Percentiles rank a stretch among this genome's conserved stretches.
Conservation (phyloP, 768 basidiomycete species). For the Lentinula sp. region DNA sequence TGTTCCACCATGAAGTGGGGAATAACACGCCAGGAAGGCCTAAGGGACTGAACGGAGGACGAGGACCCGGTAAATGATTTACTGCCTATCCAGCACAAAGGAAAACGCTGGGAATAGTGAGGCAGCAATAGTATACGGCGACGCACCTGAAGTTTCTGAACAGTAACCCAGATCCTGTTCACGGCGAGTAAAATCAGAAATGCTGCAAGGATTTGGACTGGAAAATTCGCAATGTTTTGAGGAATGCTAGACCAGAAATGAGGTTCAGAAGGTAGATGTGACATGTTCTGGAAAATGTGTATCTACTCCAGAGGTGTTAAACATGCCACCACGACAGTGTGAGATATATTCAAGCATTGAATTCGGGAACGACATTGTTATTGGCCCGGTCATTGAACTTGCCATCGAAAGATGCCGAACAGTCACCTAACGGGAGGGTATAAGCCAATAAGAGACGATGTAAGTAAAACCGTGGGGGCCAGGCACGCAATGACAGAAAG, state of each 20-base stretch:
- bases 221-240: neutral
- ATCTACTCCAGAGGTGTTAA: too few species aligned
- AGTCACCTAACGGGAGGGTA: too few species aligned
- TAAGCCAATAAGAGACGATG: neutral
- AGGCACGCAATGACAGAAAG: neutral
- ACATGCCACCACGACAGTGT: neutral
- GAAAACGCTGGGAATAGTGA: neutral
- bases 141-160: neutral
- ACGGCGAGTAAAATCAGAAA: neutral
- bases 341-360: neutral
- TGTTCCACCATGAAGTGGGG: slow-evolving; percentile 39
- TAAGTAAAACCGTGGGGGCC: neutral
- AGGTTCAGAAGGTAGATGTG: too few species aligned
- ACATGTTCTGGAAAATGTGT: neutral
- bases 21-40: slow-evolving; percentile 28
- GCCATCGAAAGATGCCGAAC: too few species aligned
- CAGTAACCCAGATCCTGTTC: neutral
- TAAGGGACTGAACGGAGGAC: slow-evolving; percentile 35
- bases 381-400: neutral
- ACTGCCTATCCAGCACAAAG: slow-evolving; percentile 20
- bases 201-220: neutral
- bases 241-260: neutral
- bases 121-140: neutral
- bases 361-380: neutral
- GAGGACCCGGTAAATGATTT: slow-evolving; percentile 30